Conservation (phyloP, 2,329 filamentous ascomycete species). For the Cladosporium sp. region DNA sequence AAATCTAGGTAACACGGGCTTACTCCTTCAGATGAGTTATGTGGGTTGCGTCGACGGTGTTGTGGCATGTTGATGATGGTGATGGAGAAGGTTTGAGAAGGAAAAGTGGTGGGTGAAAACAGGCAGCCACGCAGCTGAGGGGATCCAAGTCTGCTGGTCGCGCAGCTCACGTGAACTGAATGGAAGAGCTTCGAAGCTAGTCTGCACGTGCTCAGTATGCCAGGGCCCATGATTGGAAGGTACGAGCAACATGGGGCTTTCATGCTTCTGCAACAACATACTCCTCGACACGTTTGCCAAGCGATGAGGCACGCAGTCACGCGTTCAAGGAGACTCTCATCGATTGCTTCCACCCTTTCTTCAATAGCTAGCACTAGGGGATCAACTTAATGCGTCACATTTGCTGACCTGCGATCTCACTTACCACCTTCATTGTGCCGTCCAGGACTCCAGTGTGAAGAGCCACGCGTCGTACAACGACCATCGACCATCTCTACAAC, state of each 20-base stretch:
- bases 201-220: background rate
- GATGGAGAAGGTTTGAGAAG: background rate
- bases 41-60: background rate
- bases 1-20: conserved; percentile 29
- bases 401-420: background rate
- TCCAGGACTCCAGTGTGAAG: background rate
- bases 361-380: background rate
- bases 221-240: background rate
- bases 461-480: background rate
- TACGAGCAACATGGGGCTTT: background rate
- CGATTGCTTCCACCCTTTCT: background rate
- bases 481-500: conserved; percentile 24
- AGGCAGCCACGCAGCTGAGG: background rate
- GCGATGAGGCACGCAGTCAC: background rate
- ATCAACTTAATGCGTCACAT: background rate
- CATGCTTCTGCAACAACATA: background rate
- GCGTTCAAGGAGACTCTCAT: background rate
- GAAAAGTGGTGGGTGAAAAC: background rate
- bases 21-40: conserved; percentile 58
- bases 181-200: background rate
- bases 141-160: background rate
- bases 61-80: background rate
- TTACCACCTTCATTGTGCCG: background rate
- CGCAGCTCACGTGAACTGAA: background rate
- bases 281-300: background rate